Evolutionary conservation across 495 filamentous ascomycete species (phyloP).

Genomic region (Saxophila tyrrhenica): DNA sequence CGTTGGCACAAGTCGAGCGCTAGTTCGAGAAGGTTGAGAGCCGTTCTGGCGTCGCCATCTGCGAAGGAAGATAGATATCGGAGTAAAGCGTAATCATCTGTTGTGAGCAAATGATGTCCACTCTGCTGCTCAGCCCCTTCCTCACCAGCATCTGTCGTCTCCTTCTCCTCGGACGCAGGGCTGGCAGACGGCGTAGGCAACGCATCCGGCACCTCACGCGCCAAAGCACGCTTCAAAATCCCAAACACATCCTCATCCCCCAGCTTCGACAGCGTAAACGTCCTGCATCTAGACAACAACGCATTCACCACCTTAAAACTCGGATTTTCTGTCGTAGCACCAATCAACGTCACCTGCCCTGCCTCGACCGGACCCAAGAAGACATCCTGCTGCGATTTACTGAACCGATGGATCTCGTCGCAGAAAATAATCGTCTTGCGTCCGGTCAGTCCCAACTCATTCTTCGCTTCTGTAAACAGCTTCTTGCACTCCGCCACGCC

Average conservation of each 20-base stretch:
- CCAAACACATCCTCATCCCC: conserved; percentile 54
- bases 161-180: conserved; percentile 2
- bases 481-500: conserved; percentile 95
- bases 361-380: conserved; percentile 89
- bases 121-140: conserved; percentile 19
- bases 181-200: conserved; percentile 13
- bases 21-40: conserved; percentile 83
- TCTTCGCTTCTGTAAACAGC: conserved; percentile 74
- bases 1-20: conserved; percentile 54
- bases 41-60: conserved; percentile 85
- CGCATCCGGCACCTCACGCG: conserved; percentile 19
- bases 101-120: conserved; percentile 47
- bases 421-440: conserved; percentile 94
- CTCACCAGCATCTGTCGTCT: not conserved
- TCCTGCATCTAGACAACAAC: conserved; percentile 77
- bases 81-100: conserved; percentile 54
- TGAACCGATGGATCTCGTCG: conserved; percentile 94
- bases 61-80: conserved; percentile 72
- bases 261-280: conserved; percentile 72
- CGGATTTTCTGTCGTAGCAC: conserved; percentile 94
- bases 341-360: conserved; percentile 82
- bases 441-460: conserved; percentile 70
- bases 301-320: conserved; percentile 88
- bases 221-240: conserved; percentile 66
- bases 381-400: conserved; percentile 87